A percentile compares a stretch with the other conserved stretches of the same genome.
Conservation (phyloP, 257 asterid genomes). For the Solanum peruvianum region DNA sequence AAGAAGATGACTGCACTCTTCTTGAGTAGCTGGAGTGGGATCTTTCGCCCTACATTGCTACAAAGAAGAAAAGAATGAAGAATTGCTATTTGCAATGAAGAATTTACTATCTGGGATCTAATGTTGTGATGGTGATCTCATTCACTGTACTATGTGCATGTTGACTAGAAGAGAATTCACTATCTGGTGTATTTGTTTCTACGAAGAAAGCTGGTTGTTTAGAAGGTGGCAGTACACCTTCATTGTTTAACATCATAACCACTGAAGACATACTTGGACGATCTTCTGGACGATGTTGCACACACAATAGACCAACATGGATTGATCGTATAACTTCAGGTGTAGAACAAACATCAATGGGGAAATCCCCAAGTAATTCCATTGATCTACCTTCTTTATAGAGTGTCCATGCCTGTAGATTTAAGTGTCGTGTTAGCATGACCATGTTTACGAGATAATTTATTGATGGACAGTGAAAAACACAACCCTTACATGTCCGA, state of each 20-base stretch:
- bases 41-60: not conserved
- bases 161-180: slow-evolving; percentile 5
- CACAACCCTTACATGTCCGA: slow-evolving; percentile 15
- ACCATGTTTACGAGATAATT: not conserved
- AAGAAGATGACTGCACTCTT: not conserved
- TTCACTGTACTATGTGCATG: not conserved
- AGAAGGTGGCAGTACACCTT: slow-evolving; percentile 7
- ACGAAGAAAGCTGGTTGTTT: slow-evolving; percentile 17
- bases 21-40: not conserved
- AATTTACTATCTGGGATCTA: slow-evolving; percentile 6
- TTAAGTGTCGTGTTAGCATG: not conserved
- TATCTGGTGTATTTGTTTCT: not conserved
- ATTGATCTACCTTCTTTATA: slow-evolving; percentile 11
- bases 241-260: slow-evolving; percentile 11
- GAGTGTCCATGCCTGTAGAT: slow-evolving; percentile 19
- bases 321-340: slow-evolving; percentile 15
- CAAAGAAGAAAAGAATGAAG: not conserved
- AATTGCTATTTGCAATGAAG: not conserved
- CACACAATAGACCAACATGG: slow-evolving; percentile 18
- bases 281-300: slow-evolving; percentile 17
- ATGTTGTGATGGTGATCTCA: slow-evolving; percentile 2
- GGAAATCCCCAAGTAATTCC: not conserved
- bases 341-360: not conserved
- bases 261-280: slow-evolving; percentile 18
- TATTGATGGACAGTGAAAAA: not conserved